These are phyloP conservation scores for Cucurbitaria berberidis DNA, from an alignment of 2,329 filamentous ascomycete genomes.

Conservation along the genomic window DNA sequence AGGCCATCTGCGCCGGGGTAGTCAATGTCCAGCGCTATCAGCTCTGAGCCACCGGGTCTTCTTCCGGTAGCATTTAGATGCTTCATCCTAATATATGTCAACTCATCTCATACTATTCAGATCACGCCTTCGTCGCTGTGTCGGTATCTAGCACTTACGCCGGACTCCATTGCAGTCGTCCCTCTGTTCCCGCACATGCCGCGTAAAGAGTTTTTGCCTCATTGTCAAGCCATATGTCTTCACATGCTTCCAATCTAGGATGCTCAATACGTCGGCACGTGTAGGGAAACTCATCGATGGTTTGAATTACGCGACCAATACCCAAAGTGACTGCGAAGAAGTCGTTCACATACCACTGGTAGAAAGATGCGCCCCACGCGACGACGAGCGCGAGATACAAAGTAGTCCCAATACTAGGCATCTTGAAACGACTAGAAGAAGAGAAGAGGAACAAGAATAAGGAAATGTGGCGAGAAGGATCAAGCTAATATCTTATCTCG, in stretches of 20 bases:
- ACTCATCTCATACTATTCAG: neutral
- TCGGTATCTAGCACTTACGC: slow-evolving; percentile 18
- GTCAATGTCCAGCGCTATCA: slow-evolving; percentile 40
- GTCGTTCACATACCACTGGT: slow-evolving; percentile 36
- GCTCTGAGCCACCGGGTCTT: slow-evolving; percentile 27
- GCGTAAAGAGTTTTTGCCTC: slow-evolving; percentile 35
- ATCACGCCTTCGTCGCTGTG: neutral
- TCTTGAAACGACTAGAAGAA: neutral
- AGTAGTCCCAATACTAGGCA: slow-evolving; percentile 15
- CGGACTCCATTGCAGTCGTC: slow-evolving; percentile 33
- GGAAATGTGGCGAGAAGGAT: neutral
- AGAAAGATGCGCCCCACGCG: slow-evolving; percentile 32
- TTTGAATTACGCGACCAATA: slow-evolving; percentile 34
- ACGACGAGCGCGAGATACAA: slow-evolving; percentile 30
- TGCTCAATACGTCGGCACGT: slow-evolving; percentile 30
- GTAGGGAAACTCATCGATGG: slow-evolving; percentile 38
- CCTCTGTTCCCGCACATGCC: slow-evolving; percentile 33
- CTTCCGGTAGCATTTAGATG: slow-evolving; percentile 31
- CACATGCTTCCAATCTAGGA: slow-evolving; percentile 35
- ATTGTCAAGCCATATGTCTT: slow-evolving; percentile 42
- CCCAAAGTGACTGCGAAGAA: slow-evolving; percentile 29
- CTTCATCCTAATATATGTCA: slow-evolving; percentile 16
- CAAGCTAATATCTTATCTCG: slow-evolving; percentile 9
- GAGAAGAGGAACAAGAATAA: neutral
- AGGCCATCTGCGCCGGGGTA: slow-evolving; percentile 29